Conservation (phyloP, 805 yeast species). For the Yamadazyma laniorum region DNA sequence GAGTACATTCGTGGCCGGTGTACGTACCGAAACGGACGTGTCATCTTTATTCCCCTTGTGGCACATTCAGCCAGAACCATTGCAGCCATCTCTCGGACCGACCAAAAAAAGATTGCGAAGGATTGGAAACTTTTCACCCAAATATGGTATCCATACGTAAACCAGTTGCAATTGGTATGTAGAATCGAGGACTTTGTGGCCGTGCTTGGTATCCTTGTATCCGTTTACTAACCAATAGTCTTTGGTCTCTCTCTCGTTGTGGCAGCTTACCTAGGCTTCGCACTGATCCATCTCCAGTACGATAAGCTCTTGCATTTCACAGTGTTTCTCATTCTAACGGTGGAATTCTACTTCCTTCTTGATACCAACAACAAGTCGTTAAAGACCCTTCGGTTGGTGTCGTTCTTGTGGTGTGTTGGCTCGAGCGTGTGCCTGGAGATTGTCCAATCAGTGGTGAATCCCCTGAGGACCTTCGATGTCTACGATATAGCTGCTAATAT, state of each 20-base stretch:
- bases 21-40: too few relatives aligned
- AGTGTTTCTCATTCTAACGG: constrained; percentile 47
- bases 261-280: constrained; percentile 51
- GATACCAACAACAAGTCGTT: constrained; percentile 32
- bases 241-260: constrained; percentile 17
- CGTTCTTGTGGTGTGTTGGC: constrained; percentile 42
- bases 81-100: too few relatives aligned
- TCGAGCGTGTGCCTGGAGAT: constrained; percentile 53
- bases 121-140: too few relatives aligned
- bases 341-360: constrained; percentile 46
- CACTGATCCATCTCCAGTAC: constrained; percentile 43
- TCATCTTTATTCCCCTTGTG: too few relatives aligned
- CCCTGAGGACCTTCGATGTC: constrained; percentile 47
- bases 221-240: constrained; percentile 7
- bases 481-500: constrained; percentile 43
- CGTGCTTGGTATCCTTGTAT: too few relatives aligned
- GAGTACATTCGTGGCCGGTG: background rate
- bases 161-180: constrained; percentile 23
- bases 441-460: constrained; percentile 45
- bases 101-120: too few relatives aligned
- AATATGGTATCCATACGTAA: constrained; percentile 4
- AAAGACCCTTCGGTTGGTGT: constrained; percentile 29
- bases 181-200: too few relatives aligned
- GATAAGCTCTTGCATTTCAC: constrained; percentile 53
- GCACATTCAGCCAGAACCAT: too few relatives aligned